Base-by-base conservation (phyloP, 805 yeast species). In the Candida koratica region DNA sequence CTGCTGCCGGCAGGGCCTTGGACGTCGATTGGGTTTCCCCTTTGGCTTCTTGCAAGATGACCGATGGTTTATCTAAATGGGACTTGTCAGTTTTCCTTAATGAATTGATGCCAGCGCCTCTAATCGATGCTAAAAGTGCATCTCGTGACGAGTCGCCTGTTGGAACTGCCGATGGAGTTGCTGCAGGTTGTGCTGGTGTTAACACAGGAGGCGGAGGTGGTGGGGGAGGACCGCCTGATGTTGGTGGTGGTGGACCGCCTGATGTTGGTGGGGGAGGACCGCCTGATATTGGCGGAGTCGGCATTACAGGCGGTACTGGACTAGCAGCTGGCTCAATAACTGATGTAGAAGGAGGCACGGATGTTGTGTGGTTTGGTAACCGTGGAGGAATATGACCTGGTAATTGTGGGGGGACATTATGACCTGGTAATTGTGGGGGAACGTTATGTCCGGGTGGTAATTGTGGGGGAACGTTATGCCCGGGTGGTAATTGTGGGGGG, bases 41-140 rank as follows among this genome's bases (percentile, higher is more conserved):
- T 26, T 67, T 65, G 2, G 86, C 86, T 53, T 83, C 90, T 51
- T 74, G 84, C 12, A 84, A 59, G 12, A 84, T 49, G 0, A 74
- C 85, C 24, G 82, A 78, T 7, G 97, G 95, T 43, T 71, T 76
- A 23, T 89, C 96, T 26, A 87, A 63, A 49, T 83, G 88, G 0
- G 86, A 60, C 58, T 88, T 90, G 57, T 90, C 97, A 2, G 83
- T 82, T 54, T 81, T 86, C 45, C 71, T 77, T 46, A 90, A 71
- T 5, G 76, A 51, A 0, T 82, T 81, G 4, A 89, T 25, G 24
- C 90, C 89, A 0, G 96, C 80, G 25, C 81, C 77, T 48, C 96
- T 71, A 47, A 90, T 90, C 1, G 97, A 86, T 0, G 94, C 84
- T 41, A 90, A 65, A 27, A 90, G 68, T 0, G 95, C 95, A 56